Evolutionary conservation across 139 green algal genomes (phyloP).

Genomic region (Eudorina sp.): DNA sequence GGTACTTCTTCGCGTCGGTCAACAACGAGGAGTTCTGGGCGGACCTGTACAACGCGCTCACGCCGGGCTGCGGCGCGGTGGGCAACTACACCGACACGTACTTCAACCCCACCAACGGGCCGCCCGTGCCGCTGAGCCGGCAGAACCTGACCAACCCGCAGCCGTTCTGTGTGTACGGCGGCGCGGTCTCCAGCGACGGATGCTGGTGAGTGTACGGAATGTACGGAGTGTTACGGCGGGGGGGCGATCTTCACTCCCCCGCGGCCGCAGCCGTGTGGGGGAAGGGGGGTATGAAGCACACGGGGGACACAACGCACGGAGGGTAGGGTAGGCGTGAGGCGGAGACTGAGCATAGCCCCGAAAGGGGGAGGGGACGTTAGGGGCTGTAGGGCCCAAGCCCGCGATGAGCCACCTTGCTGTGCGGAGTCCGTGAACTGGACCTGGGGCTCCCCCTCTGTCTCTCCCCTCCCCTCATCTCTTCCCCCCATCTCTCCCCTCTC

Average conservation of each 20-base stretch:
- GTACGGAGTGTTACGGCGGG: too few relatives aligned
- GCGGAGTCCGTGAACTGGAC: too few relatives aligned
- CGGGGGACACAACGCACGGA: too few relatives aligned
- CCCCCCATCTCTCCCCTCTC: not conserved
- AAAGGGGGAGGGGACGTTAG: too few relatives aligned
- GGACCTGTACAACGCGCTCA: constrained; percentile 10
- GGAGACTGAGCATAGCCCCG: too few relatives aligned
- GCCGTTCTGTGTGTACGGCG: constrained; percentile 35
- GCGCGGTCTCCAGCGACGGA: not conserved
- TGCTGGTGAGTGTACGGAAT: constrained; percentile 26
- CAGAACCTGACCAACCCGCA: not conserved
- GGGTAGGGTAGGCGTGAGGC: too few relatives aligned
- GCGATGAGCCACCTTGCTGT: too few relatives aligned
- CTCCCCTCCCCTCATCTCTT: not conserved
- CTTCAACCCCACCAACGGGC: not conserved
- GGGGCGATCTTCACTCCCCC: too few relatives aligned
- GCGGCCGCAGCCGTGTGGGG: too few relatives aligned
- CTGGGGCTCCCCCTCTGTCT: too few relatives aligned
- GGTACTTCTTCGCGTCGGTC: constrained; percentile 42
- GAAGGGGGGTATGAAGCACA: too few relatives aligned
- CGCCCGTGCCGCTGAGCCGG: not conserved
- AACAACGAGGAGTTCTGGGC: constrained; percentile 25
- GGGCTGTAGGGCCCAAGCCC: too few relatives aligned
- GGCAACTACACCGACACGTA: constrained; percentile 37
- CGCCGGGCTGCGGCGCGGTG: constrained; percentile 19